A percentile compares a stretch with the other conserved stretches of the same genome.
Evolutionary conservation across 78 protist species (phyloP).

Genomic region (Chrysochromulina parva): DNA sequence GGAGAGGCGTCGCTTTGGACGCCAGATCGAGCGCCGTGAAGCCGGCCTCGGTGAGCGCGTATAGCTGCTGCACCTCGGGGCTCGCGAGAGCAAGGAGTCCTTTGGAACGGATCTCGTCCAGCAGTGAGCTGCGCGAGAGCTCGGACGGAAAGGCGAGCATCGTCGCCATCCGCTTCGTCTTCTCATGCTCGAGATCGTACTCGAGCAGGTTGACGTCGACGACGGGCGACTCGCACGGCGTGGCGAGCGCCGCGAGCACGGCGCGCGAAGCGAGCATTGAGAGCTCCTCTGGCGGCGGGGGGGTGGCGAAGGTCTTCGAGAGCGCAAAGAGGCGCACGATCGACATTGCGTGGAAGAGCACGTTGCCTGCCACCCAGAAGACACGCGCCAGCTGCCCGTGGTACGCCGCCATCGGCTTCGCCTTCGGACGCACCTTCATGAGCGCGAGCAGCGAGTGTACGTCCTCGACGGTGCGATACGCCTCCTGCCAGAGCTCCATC

Average conservation of each 20-base stretch:
- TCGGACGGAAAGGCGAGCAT: neutral
- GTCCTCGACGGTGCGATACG: conserved; percentile 80
- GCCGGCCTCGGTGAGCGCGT: neutral
- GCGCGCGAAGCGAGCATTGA: conserved; percentile 42
- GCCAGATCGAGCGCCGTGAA: conserved; percentile 31
- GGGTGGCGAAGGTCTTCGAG: neutral
- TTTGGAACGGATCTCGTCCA: conserved; percentile 27
- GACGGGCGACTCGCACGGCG: neutral
- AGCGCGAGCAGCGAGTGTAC: conserved; percentile 64
- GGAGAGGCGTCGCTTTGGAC: conserved; percentile 38
- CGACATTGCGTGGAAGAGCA: conserved; percentile 71
- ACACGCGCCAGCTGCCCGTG: conserved; percentile 65
- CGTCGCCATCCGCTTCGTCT: conserved; percentile 44
- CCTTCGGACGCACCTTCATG: conserved; percentile 32
- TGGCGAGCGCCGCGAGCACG: conserved; percentile 28
- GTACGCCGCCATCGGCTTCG: neutral
- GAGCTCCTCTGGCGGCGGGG: conserved; percentile 35
- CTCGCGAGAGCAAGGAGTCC: conserved; percentile 2
- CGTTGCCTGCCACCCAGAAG: conserved; percentile 78
- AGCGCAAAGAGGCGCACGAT: neutral
- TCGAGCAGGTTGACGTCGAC: conserved; percentile 19
- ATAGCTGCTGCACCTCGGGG: conserved; percentile 61
- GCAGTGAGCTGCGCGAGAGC: neutral
- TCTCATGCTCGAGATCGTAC: conserved; percentile 42
- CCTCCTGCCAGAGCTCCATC: conserved; percentile 86